phyloP scores from a whole-genome alignment of 2,329 filamentous ascomycete species.

The Aspergillus ochraceoroseus region DNA sequence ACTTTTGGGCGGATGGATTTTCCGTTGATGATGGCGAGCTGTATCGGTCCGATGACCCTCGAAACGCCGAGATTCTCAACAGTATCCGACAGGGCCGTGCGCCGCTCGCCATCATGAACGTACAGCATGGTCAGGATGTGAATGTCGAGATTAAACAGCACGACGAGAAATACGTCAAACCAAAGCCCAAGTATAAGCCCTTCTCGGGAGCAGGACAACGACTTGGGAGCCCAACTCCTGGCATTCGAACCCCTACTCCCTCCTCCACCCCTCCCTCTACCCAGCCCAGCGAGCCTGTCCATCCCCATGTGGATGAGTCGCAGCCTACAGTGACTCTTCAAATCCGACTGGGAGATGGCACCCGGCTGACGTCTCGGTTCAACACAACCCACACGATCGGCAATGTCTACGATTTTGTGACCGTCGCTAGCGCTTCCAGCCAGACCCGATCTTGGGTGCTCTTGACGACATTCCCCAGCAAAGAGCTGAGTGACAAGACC shows the following conservation, averaged over 20 bases:
- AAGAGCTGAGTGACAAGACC: conserved; percentile 55
- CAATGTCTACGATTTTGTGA: conserved; percentile 60
- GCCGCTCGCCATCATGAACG: conserved; percentile 59
- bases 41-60: conserved; percentile 59
- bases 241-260: conserved; percentile 37
- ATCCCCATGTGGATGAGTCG: conserved; percentile 53
- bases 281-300: conserved; percentile 29
- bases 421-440: conserved; percentile 49
- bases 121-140: conserved; percentile 58
- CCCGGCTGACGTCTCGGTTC: conserved; percentile 57
- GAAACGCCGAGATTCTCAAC: conserved; percentile 57
- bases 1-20: conserved; percentile 63
- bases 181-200: conserved; percentile 61
- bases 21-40: conserved; percentile 62
- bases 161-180: conserved; percentile 58
- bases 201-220: conserved; percentile 58
- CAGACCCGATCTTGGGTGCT: conserved; percentile 52
- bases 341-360: conserved; percentile 60
- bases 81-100: conserved; percentile 61
- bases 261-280: conserved; percentile 27
- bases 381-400: conserved; percentile 62
- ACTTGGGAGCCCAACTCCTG: conserved; percentile 60
- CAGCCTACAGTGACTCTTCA: conserved; percentile 57
- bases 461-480: conserved; percentile 63
- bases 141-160: conserved; percentile 62